Evolutionary conservation across 352 stramenopile genomes (phyloP), one percentile per base, ranked within the genome.

Genomic region (Pythium sukuiense): DNA sequence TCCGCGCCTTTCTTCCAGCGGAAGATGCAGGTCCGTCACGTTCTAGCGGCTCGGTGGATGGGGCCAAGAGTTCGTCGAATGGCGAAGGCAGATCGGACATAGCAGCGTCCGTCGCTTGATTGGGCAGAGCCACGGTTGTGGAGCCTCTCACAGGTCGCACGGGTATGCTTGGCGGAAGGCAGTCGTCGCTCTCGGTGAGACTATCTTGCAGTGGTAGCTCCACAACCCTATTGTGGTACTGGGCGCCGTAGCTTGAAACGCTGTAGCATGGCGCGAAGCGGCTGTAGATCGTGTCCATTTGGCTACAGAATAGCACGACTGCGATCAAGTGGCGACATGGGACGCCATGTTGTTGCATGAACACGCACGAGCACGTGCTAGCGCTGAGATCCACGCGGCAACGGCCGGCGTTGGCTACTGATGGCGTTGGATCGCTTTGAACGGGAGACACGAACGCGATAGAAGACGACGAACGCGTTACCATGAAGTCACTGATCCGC

Each of bases 321-420:
- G 80, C 77, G 50, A 89, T 80, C 55, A 89, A 52, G 59, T 89
- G 80, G n/a, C 76, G 76, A 35, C 80, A 89, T 30, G 80, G 80
- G 33, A 87, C 84, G 11, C 70, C 74, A 60, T 76, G 74, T 58
- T 89, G 78, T 43, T 80, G 67, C 62, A 87, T 85, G 68, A 87
- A 89, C 20, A 68, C 50, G 59, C 80, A 89, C 16, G 76, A 73
- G 58, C 78, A 89, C 53, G 74, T 75, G 41, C 72, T 82, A 29
- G 70, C 37, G 30, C 70, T 59, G 26, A 89, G 65, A 48, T 89
- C 80, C 3, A 87, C 74, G 12, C 78, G 68, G 45, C 49, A 59
- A 5, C 67, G 67, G 3, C 48, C 50, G 57, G 56, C 37, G 8
- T 52, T 55, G 4, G 59, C 30, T 29, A 30, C 35, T 5, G 76